A percentile compares a stretch with the other conserved stretches of the same genome.
These are phyloP conservation scores for Anthracocystis setariae DNA, from an alignment of 1,284 basidiomycete species.

Conservation along the genomic window DNA sequence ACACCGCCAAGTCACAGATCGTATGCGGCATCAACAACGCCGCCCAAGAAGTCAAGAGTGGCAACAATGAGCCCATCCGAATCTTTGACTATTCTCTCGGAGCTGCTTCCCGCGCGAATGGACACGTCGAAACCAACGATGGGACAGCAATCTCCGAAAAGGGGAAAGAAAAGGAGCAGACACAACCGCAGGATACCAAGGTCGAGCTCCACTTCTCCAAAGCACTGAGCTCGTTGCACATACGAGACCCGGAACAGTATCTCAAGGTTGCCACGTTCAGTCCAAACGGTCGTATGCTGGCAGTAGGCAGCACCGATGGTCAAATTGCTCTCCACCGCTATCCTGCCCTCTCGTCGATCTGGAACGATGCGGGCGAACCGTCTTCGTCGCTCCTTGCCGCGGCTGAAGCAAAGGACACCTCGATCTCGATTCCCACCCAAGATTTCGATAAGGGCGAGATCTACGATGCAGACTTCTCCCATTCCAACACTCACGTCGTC, in stretches of 20 bases:
- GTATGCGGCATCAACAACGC: conserved; percentile 62
- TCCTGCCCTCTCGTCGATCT: conserved; percentile 53
- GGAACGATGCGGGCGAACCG: conserved; percentile 34
- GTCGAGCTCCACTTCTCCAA: conserved; percentile 28
- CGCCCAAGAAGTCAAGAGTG: conserved; percentile 31
- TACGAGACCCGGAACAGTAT: conserved; percentile 57
- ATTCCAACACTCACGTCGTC: conserved; percentile 59
- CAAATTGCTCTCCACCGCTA: conserved; percentile 57
- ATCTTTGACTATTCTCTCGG: conserved; percentile 47
- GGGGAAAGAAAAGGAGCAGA: conserved; percentile 25
- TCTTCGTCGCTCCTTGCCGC: conserved; percentile 27
- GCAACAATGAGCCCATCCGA: conserved; percentile 55
- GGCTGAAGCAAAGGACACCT: conserved; percentile 42
- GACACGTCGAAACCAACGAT: not conserved
- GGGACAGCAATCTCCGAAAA: conserved; percentile 12
- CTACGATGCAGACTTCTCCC: conserved; percentile 63
- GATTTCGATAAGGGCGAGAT: conserved; percentile 58
- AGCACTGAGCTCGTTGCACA: conserved; percentile 41
- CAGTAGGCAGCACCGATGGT: conserved; percentile 58
- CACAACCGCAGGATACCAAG: conserved; percentile 6
- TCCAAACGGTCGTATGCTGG: conserved; percentile 55
- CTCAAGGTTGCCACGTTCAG: conserved; percentile 53
- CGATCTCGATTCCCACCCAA: conserved; percentile 40
- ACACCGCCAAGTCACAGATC: conserved; percentile 33
- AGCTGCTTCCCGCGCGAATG: not conserved